phyloP scores from a whole-genome alignment of 2,329 filamentous ascomycete genomes.

The Apiospora hydei region DNA sequence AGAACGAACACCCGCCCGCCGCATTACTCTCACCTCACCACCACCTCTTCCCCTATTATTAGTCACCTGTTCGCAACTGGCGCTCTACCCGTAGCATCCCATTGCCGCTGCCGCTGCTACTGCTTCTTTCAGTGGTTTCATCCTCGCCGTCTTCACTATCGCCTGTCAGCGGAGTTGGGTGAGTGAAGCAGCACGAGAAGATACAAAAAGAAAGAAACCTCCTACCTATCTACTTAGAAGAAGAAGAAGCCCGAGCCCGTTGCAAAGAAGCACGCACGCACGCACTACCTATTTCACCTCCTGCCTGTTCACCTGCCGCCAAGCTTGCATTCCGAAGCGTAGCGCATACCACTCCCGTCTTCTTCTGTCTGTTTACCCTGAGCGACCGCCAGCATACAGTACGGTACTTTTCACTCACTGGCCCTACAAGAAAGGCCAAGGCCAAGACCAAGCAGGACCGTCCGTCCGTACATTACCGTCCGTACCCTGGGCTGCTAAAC shows the following conservation, averaged over 20 bases:
- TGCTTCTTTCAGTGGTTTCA: background rate
- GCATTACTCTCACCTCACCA: slow-evolving; percentile 14
- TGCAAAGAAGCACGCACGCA: background rate
- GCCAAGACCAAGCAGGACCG: no score
- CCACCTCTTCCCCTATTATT: background rate
- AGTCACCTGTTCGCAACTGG: slow-evolving; percentile 16
- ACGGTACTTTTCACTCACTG: background rate
- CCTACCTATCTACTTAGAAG: background rate
- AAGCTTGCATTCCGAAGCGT: slow-evolving; percentile 16
- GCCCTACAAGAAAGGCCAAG: background rate
- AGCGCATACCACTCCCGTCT: slow-evolving; percentile 11
- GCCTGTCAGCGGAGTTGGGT: background rate
- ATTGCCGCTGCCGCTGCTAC: background rate
- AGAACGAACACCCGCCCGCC: background rate
- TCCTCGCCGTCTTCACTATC: background rate
- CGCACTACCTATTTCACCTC: background rate
- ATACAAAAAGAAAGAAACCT: background rate
- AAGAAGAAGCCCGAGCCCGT: background rate
- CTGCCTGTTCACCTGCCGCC: slow-evolving; percentile 6
- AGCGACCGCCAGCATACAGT: background rate
- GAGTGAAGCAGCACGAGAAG: background rate
- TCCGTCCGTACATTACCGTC: slow-evolving; percentile 3
- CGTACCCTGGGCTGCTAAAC: slow-evolving; percentile 10
- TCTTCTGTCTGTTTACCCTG: slow-evolving; percentile 10
- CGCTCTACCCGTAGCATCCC: background rate